phyloP scores from a whole-genome alignment of 805 yeast species.

The Wickerhamomyces bovis region DNA sequence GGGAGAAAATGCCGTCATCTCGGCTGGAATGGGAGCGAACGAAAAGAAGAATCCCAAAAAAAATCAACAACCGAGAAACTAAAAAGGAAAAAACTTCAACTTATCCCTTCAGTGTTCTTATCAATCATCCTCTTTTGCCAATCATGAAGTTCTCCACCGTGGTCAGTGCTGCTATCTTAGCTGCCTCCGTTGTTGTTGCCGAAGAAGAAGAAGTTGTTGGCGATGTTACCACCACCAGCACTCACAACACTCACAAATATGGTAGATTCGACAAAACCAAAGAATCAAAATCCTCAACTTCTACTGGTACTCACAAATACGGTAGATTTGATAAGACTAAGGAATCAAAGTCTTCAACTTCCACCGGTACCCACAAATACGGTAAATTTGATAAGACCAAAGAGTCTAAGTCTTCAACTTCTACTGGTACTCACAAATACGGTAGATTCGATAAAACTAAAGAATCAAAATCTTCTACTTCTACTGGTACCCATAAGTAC shows the following conservation, averaged over 20 bases:
- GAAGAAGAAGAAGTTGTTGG: slow-evolving; percentile 14
- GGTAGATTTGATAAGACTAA: slow-evolving; percentile 48
- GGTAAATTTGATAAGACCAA: slow-evolving; percentile 47
- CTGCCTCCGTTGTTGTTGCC: slow-evolving; percentile 21
- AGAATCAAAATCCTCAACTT: slow-evolving; percentile 28
- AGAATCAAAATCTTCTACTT: slow-evolving; percentile 28
- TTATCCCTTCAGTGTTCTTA: background rate
- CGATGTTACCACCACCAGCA: slow-evolving; percentile 32
- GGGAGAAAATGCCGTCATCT: background rate
- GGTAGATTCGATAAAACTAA: slow-evolving; percentile 49
- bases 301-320: slow-evolving; percentile 44
- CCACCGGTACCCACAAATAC: slow-evolving; percentile 43
- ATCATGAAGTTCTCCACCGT: slow-evolving; percentile 21
- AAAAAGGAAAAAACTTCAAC: background rate
- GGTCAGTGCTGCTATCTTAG: slow-evolving; percentile 16
- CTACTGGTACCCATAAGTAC: slow-evolving; percentile 47
- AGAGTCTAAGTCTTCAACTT: slow-evolving; percentile 25
- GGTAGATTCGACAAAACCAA: slow-evolving; percentile 51
- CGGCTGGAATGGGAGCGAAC: slow-evolving; percentile 2
- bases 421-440: slow-evolving; percentile 48
- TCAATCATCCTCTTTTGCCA: background rate
- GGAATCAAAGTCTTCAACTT: slow-evolving; percentile 27
- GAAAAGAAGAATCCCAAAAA: background rate
- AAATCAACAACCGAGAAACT: background rate
- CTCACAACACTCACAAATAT: slow-evolving; percentile 53